These are phyloP conservation scores for Austroboletus novae-zelandiae DNA, from an alignment of 1,284 basidiomycete genomes.

Conservation along the genomic window DNA sequence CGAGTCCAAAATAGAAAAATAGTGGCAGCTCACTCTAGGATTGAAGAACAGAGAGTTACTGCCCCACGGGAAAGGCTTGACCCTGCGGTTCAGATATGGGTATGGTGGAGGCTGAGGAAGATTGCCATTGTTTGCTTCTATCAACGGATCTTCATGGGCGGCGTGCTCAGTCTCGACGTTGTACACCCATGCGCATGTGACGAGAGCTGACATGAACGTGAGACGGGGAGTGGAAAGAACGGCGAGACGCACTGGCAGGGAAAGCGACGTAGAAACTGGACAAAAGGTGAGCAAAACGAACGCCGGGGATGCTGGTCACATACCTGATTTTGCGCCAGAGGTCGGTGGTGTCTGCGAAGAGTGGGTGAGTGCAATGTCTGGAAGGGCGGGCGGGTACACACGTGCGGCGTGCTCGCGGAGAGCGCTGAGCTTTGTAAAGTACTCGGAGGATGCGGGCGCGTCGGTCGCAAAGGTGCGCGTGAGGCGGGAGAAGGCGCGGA, in stretches of 20 bases:
- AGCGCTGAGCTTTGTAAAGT: slow-evolving; percentile 54
- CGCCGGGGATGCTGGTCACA: slow-evolving; percentile 11
- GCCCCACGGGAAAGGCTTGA: slow-evolving; percentile 82
- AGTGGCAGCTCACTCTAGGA: slow-evolving; percentile 48
- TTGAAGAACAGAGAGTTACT: slow-evolving; percentile 81
- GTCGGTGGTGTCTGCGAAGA: slow-evolving; percentile 61
- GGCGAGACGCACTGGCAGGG: slow-evolving; percentile 58
- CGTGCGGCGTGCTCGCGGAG: slow-evolving; percentile 68
- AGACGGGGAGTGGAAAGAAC: slow-evolving; percentile 6
- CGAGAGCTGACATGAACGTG: slow-evolving; percentile 48
- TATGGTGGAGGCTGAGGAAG: slow-evolving; percentile 71
- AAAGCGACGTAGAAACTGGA: slow-evolving; percentile 71
- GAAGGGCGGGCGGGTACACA: slow-evolving; percentile 25
- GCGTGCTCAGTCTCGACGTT: slow-evolving; percentile 75
- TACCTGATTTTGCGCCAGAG: slow-evolving; percentile 88
- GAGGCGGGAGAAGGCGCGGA: slow-evolving; percentile 42
- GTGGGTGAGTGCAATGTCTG: slow-evolving; percentile 11
- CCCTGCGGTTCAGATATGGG: slow-evolving; percentile 73
- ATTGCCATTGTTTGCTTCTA: slow-evolving; percentile 71
- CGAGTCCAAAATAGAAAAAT: background rate
- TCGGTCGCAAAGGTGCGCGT: slow-evolving; percentile 41
- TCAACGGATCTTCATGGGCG: slow-evolving; percentile 69
- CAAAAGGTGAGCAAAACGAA: background rate
- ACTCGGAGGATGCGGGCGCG: slow-evolving; percentile 41
- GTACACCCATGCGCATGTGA: slow-evolving; percentile 69